Conservation (phyloP, 768 basidiomycete genomes). For the Chalciporus chontae region DNA sequence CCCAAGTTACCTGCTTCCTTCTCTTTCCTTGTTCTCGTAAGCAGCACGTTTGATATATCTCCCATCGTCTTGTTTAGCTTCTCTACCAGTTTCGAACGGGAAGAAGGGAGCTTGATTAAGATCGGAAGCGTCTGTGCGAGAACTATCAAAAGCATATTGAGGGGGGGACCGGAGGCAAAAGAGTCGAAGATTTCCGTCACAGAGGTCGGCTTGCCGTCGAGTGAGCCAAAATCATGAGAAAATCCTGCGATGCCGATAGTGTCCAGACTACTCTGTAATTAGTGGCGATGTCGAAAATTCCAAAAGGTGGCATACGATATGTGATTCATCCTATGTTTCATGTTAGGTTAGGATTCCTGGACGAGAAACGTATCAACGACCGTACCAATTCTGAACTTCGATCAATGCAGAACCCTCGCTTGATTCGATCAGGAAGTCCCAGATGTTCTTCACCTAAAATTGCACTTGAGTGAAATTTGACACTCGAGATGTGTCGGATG, state of each 20-base stretch:
- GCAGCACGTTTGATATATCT: conserved; percentile 32
- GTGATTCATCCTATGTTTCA: conserved; percentile 39
- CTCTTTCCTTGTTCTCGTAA: conserved; percentile 33
- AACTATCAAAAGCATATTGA: conserved; percentile 14
- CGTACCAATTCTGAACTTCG: conserved; percentile 48
- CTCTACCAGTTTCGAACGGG: conserved; percentile 19
- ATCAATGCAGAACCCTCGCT: conserved; percentile 32
- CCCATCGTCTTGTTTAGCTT: conserved; percentile 30
- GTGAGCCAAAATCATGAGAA: conserved; percentile 41
- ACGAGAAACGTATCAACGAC: neutral
- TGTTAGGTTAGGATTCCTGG: neutral
- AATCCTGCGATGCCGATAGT: conserved; percentile 44
- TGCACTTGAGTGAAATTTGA: neutral
- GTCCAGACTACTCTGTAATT: conserved; percentile 33
- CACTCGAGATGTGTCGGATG: conserved; percentile 5
- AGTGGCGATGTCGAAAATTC: neutral
- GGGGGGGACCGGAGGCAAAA: conserved; percentile 10
- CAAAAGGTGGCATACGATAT: conserved; percentile 33
- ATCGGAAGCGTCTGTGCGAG: conserved; percentile 30
- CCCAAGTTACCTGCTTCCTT: conserved; percentile 27
- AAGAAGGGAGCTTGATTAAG: conserved; percentile 31
- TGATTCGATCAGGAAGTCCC: conserved; percentile 30
- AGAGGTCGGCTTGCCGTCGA: conserved; percentile 32
- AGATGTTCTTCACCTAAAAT: conserved; percentile 27
- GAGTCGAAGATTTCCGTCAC: conserved; percentile 28